A percentile compares a stretch with the other conserved stretches of the same genome.
These are phyloP conservation scores for Dactylellina leptospora DNA, from an alignment of 2,329 filamentous ascomycete genomes.

Conservation along the genomic window DNA sequence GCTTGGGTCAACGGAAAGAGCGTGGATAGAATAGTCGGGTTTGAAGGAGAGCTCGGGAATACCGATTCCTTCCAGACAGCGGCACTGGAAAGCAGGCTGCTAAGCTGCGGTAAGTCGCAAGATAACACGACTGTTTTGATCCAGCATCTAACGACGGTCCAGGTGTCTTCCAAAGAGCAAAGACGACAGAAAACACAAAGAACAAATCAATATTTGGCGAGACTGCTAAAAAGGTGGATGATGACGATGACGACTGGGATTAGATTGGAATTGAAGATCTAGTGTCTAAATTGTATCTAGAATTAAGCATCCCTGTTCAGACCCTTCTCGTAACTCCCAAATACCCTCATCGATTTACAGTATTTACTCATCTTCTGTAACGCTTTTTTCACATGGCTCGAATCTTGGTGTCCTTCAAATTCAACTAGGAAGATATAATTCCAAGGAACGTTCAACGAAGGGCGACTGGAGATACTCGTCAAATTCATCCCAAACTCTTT, in stretches of 20 bases:
- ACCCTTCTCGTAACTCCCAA: conserved; percentile 55
- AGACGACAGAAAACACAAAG: conserved; percentile 45
- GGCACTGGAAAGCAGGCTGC: conserved; percentile 66
- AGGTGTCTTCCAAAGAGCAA: conserved; percentile 52
- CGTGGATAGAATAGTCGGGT: conserved; percentile 68
- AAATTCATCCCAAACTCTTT: conserved; percentile 77
- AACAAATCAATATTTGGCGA: conserved; percentile 47
- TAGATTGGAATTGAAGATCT: conserved; percentile 4
- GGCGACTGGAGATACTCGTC: conserved; percentile 88
- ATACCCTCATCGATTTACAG: conserved; percentile 55
- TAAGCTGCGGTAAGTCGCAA: conserved; percentile 61
- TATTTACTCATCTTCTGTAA: conserved; percentile 67
- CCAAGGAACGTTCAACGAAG: conserved; percentile 77
- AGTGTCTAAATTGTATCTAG: not conserved
- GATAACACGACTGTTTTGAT: no score
- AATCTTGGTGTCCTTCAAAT: conserved; percentile 74
- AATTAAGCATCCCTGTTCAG: conserved; percentile 12
- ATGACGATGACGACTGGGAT: conserved; percentile 51
- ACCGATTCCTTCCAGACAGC: conserved; percentile 67
- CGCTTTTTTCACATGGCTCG: conserved; percentile 69
- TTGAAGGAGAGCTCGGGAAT: conserved; percentile 67
- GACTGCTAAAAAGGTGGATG: conserved; percentile 39
- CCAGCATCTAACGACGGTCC: not conserved
- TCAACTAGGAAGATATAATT: conserved; percentile 96
- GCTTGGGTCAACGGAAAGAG: conserved; percentile 67